A percentile compares a stretch with the other conserved stretches of the same genome.
Evolutionary conservation across 2,329 filamentous ascomycete species (phyloP).

Genomic region (Scytalidium lignicola): DNA sequence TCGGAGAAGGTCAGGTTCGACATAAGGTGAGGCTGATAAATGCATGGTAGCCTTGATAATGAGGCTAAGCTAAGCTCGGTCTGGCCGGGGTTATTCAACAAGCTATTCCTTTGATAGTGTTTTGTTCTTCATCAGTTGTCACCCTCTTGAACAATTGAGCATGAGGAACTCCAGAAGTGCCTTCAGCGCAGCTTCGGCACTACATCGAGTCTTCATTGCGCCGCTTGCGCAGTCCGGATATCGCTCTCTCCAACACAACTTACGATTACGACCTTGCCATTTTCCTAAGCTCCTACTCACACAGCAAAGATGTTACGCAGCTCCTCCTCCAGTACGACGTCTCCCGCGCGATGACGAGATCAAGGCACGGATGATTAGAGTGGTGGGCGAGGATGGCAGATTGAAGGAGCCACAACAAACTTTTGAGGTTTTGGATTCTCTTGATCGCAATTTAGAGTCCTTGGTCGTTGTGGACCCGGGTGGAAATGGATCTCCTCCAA

Average conservation of each 20-base stretch:
- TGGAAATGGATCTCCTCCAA: slow-evolving; percentile 37
- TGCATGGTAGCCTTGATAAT: background rate
- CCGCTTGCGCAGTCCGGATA: slow-evolving; percentile 26
- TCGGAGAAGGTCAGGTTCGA: background rate
- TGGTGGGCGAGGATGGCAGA: slow-evolving; percentile 33
- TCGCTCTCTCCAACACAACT: slow-evolving; percentile 14
- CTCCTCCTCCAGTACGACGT: slow-evolving; percentile 17
- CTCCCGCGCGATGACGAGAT: slow-evolving; percentile 45
- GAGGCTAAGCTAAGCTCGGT: background rate
- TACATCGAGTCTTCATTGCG: slow-evolving; percentile 42
- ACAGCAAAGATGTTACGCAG: slow-evolving; percentile 8
- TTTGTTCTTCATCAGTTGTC: background rate
- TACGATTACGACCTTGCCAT: slow-evolving; percentile 2
- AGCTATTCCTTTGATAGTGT: background rate
- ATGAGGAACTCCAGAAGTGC: slow-evolving; percentile 25
- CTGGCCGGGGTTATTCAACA: background rate
- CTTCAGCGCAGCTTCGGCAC: slow-evolving; percentile 39
- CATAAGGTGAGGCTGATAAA: background rate
- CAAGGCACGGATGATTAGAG: slow-evolving; percentile 33
- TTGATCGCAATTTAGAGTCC: slow-evolving; percentile 45
- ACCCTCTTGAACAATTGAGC: background rate
- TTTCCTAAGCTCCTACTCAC: background rate
- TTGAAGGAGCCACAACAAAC: slow-evolving; percentile 30
- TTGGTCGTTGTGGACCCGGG: slow-evolving; percentile 43
- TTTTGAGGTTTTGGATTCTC: slow-evolving; percentile 32